Percentiles rank a stretch among this genome's conserved stretches.
These are phyloP conservation scores for Ochetophila trinervis DNA, from an alignment of 306 rosid genomes.

Conservation along the genomic window DNA sequence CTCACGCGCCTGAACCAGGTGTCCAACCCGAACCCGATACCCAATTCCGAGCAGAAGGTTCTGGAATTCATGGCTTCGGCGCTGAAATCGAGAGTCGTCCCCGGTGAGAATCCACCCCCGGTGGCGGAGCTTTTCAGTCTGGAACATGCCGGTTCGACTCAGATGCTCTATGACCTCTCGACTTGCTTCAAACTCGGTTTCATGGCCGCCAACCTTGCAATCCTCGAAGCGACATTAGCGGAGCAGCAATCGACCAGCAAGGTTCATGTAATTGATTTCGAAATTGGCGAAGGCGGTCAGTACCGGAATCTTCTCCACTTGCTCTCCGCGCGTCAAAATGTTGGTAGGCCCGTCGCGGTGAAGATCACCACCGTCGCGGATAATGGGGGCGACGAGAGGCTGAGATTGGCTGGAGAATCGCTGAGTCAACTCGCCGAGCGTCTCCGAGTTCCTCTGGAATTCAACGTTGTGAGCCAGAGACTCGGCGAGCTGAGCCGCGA, in stretches of 20 bases:
- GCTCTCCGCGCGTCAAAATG: slow-evolving; percentile 42
- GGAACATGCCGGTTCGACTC: slow-evolving; percentile 72
- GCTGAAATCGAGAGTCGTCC: slow-evolving; percentile 52
- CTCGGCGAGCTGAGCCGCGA: slow-evolving; percentile 70
- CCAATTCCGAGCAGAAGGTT: slow-evolving; percentile 48
- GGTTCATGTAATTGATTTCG: slow-evolving; percentile 79
- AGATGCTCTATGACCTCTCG: slow-evolving; percentile 48
- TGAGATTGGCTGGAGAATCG: slow-evolving; percentile 29
- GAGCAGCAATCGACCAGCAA: slow-evolving; percentile 33
- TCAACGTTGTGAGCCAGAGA: slow-evolving; percentile 30
- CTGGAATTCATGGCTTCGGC: slow-evolving; percentile 53
- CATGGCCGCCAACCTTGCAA: slow-evolving; percentile 74
- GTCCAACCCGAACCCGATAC: slow-evolving; percentile 20
- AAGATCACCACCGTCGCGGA: slow-evolving; percentile 51
- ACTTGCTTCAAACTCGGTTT: slow-evolving; percentile 55
- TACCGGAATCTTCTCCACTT: slow-evolving; percentile 45
- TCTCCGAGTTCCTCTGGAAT: slow-evolving; percentile 38
- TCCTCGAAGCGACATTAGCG: slow-evolving; percentile 66
- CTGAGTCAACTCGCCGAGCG: slow-evolving; percentile 38
- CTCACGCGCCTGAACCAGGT: slow-evolving; percentile 39
- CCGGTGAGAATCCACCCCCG: slow-evolving; percentile 43
- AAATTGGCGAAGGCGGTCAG: slow-evolving; percentile 67
- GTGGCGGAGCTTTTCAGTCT: slow-evolving; percentile 39
- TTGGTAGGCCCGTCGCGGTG: slow-evolving; percentile 19
- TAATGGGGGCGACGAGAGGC: slow-evolving; percentile 37